Percentiles rank a stretch among this genome's conserved stretches.
Conservation (phyloP, 106 monocot genomes). For the Apostasia shenzhenica region DNA sequence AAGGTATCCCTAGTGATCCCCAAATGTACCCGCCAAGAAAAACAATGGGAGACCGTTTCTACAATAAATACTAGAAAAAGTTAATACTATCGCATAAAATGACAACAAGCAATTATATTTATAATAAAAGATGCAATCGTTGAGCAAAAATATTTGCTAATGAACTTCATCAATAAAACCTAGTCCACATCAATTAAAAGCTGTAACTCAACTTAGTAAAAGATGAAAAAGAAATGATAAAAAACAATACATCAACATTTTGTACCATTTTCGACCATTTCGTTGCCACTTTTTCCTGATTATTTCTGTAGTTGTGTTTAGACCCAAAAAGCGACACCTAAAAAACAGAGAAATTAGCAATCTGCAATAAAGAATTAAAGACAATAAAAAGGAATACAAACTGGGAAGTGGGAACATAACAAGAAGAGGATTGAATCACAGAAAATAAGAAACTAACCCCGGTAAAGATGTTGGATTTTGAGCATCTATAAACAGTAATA, state of each 20-base stretch:
- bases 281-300: slow-evolving; percentile 40
- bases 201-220: too few relatives aligned
- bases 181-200: too few relatives aligned
- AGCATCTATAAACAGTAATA: slow-evolving; percentile 27
- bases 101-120: too few relatives aligned
- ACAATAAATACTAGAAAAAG: too few relatives aligned
- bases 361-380: background rate
- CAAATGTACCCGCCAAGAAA: too few relatives aligned
- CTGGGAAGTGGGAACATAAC: background rate
- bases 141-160: background rate
- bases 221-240: background rate
- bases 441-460: slow-evolving; percentile 26
- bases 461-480: slow-evolving; percentile 30
- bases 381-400: background rate
- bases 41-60: too few relatives aligned
- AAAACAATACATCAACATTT: background rate
- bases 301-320: slow-evolving; percentile 17
- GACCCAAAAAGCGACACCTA: slow-evolving; percentile 43
- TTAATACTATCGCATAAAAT: too few relatives aligned
- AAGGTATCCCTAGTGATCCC: too few relatives aligned
- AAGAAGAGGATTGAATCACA: background rate
- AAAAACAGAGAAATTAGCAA: background rate
- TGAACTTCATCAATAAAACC: background rate
- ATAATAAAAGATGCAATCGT: background rate
- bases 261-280: slow-evolving; percentile 44